These are phyloP conservation scores for Aspergillus haitiensis DNA, from an alignment of 495 filamentous ascomycete species.

Conservation along the genomic window DNA sequence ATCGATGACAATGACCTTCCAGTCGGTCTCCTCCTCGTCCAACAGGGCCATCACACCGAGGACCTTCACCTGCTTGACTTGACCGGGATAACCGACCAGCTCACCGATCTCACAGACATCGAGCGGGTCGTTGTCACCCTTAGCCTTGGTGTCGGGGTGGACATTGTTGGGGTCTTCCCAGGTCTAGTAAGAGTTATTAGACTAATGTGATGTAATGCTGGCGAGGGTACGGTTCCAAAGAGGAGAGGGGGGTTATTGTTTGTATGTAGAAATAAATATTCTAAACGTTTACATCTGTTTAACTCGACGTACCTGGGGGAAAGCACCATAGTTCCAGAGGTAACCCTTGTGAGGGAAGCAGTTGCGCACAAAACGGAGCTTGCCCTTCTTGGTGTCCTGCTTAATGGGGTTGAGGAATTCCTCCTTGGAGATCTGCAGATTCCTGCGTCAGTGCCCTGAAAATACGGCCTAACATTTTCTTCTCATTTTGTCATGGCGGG, in stretches of 20 bases:
- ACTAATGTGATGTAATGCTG: no score
- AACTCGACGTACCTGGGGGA: constrained; percentile 75
- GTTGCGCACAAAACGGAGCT: constrained; percentile 94
- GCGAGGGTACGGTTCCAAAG: no score
- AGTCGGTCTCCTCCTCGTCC: constrained; percentile 99
- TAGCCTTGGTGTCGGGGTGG: constrained; percentile 99
- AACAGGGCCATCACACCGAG: constrained; percentile 99
- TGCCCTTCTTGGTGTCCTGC: constrained; percentile 60
- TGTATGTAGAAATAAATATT: not conserved
- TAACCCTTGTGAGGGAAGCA: constrained; percentile 99
- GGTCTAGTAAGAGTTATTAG: constrained; percentile 57
- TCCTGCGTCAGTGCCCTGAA: constrained; percentile 15
- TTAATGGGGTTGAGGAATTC: constrained; percentile 97
- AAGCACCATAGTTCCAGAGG: constrained; percentile 99
- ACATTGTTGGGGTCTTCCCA: constrained; percentile 97
- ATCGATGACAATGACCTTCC: constrained; percentile 99
- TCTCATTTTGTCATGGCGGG: constrained; percentile 11
- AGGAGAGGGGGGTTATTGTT: no score
- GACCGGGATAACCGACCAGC: constrained; percentile 88
- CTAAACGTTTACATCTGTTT: not conserved
- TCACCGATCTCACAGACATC: constrained; percentile 99
- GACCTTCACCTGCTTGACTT: constrained; percentile 99
- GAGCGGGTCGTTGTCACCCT: constrained; percentile 98
- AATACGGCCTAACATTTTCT: constrained; percentile 7
- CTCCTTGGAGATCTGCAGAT: constrained; percentile 80